Conservation (phyloP, 2,329 filamentous ascomycete genomes). For the Aspergillus felis region DNA sequence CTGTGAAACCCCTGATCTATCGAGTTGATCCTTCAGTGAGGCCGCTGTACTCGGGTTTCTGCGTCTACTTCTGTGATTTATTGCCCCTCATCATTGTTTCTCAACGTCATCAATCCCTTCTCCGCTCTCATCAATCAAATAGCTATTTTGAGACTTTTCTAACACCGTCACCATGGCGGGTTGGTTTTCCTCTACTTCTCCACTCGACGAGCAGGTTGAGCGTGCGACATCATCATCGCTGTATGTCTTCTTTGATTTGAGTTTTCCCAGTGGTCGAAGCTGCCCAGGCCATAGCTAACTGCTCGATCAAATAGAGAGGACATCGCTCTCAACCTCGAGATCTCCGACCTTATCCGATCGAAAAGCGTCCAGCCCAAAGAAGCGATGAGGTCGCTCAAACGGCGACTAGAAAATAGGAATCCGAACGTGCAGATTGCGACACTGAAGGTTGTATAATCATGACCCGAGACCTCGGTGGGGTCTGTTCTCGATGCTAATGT, state of each 20-base stretch:
- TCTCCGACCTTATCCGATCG: conserved; percentile 93
- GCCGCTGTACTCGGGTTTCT: neutral
- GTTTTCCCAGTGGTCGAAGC: conserved; percentile 2
- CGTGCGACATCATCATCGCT: conserved; percentile 91
- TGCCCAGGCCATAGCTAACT: neutral
- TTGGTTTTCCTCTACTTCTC: conserved; percentile 92
- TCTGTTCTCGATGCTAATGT: conserved; percentile 13
- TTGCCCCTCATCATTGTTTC: conserved; percentile 3
- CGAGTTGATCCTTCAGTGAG: neutral
- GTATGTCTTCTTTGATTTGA: conserved; percentile 49
- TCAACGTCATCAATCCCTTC: conserved; percentile 18
- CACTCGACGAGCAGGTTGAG: conserved; percentile 95
- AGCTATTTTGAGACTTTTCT: neutral
- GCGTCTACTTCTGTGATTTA: neutral
- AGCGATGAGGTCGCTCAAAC: conserved; percentile 94
- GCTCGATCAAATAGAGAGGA: conserved; percentile 64
- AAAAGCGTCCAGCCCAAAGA: conserved; percentile 97
- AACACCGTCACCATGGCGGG: conserved; percentile 71
- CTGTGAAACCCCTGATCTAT: neutral
- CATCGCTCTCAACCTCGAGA: conserved; percentile 95
- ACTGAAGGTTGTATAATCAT: conserved; percentile 62
- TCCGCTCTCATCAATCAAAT: conserved; percentile 8
- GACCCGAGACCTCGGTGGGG: neutral
- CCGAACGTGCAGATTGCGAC: conserved; percentile 94
- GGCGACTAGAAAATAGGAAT: conserved; percentile 93